Evolutionary conservation across 306 rosid genomes (phyloP), one percentile per base, ranked within the genome.

Genomic region (Cucumis sativus): DNA sequence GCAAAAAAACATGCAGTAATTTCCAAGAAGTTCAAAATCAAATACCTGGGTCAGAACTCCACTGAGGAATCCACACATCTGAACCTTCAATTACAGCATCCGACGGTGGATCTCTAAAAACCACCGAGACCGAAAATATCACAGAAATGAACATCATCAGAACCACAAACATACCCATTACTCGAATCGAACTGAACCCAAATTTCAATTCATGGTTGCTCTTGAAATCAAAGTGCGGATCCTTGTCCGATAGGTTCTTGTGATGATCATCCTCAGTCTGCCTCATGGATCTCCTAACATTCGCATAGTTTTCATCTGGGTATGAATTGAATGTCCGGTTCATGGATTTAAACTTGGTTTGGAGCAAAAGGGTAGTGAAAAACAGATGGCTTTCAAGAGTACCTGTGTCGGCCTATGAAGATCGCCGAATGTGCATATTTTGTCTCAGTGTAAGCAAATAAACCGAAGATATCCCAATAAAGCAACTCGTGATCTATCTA

Each of bases 81-180:
- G 86, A 82, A 75, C 80, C 69, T 60, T 85, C 85, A 9, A 15
- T 57, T 15, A 86, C 89, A 17, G 80, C 89, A 85, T 92, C 92
- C 0, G 93, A 90, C 18, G 97, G 97, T 3, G 93, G 97, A 81
- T 88, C 97, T 68, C 84, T 87, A 63, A 92, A 88, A 80, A 93
- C 89, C 20, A 88, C 81, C 25, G 91, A 85, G 65, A 88, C 86
- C 0, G 98, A 93, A 82, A 93, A 91, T 79, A 93, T 15, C 0
- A 87, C 97, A 20, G 98, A 93, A 55, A 87, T 67, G 62, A 93
- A 78, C 82, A 93, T 85, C 84, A 89, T 75, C 23, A 84, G 66
- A 67, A 87, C 85, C 15, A 91, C 83, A 64, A 89, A 83, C 81
- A 91, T 75, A 43, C 88, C 96, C 93, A 89, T 80, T 54, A 85